Conservation (phyloP, 2,329 filamentous ascomycete genomes). For the Penicillium thymicola region DNA sequence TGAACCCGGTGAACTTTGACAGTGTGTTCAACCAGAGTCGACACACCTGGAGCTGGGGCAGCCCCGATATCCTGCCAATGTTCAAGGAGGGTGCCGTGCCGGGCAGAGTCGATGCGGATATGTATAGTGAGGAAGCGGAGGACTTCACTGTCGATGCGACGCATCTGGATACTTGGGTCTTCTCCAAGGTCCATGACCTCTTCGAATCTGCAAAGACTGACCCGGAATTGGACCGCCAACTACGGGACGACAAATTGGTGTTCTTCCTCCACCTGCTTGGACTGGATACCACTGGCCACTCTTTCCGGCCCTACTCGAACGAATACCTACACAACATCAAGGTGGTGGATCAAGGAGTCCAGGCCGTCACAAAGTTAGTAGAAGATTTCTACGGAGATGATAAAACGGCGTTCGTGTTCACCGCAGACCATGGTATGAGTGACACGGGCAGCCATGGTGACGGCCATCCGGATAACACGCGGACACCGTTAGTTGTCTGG, state of each 20-base stretch:
- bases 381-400: constrained; percentile 80
- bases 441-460: constrained; percentile 99
- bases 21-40: constrained; percentile 96
- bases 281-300: constrained; percentile 85
- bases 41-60: constrained; percentile 99
- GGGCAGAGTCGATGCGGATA: constrained; percentile 81
- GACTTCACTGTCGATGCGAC: constrained; percentile 83
- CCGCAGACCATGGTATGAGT: constrained; percentile 97
- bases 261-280: constrained; percentile 95
- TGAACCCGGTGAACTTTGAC: constrained; percentile 97
- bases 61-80: constrained; percentile 96
- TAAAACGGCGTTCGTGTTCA: constrained; percentile 93
- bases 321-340: constrained; percentile 96
- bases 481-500: constrained; percentile 90
- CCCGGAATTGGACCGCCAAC: constrained; percentile 64
- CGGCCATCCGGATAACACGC: constrained; percentile 93
- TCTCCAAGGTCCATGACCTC: constrained; percentile 83
- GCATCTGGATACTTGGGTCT: constrained; percentile 88
- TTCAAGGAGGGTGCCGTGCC: constrained; percentile 89
- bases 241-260: constrained; percentile 81
- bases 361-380: constrained; percentile 76
- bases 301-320: constrained; percentile 83
- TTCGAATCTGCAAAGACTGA: constrained; percentile 79
- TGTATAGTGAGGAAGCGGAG: constrained; percentile 79
- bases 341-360: constrained; percentile 84